A percentile compares a stretch with the other conserved stretches of the same genome.
Evolutionary conservation across 1,139 yeast genomes (phyloP).

Genomic region (Maudiozyma humilis): DNA sequence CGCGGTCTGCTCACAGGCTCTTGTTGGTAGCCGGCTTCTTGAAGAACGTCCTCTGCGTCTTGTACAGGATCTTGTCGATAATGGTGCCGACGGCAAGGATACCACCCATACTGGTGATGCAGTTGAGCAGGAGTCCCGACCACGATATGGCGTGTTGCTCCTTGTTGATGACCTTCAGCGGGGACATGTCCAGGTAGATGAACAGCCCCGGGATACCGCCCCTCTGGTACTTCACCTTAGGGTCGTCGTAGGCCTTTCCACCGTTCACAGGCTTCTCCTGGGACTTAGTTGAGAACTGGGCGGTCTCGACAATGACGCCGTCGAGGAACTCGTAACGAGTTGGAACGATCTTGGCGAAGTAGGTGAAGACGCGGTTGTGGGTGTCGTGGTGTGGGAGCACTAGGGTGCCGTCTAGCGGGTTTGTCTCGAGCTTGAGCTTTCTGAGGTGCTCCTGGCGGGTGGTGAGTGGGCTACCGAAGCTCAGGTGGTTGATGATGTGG

Average conservation of each 20-base stretch:
- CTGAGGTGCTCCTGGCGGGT: not conserved
- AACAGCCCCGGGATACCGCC: slow-evolving; percentile 93
- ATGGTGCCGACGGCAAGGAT: slow-evolving; percentile 88
- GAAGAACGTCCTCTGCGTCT: slow-evolving; percentile 69
- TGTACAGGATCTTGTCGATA: slow-evolving; percentile 80
- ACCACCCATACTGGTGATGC: slow-evolving; percentile 92
- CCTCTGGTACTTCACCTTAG: slow-evolving; percentile 69
- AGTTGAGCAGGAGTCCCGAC: slow-evolving; percentile 80
- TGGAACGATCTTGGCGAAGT: slow-evolving; percentile 86
- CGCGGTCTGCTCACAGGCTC: not conserved
- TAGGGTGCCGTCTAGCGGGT: slow-evolving; percentile 64
- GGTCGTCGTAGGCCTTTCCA: slow-evolving; percentile 85
- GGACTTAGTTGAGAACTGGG: slow-evolving; percentile 80
- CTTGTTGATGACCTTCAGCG: slow-evolving; percentile 80
- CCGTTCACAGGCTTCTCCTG: slow-evolving; percentile 83
- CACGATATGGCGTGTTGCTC: slow-evolving; percentile 74
- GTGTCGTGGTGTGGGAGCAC: slow-evolving; percentile 43
- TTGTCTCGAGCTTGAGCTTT: slow-evolving; percentile 36
- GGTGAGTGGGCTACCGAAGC: slow-evolving; percentile 66
- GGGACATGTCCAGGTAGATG: slow-evolving; percentile 84
- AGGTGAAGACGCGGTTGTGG: slow-evolving; percentile 53
- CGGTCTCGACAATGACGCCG: slow-evolving; percentile 54
- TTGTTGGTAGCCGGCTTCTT: slow-evolving; percentile 3
- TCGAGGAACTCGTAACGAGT: slow-evolving; percentile 70
- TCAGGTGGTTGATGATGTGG: slow-evolving; percentile 69